Conservation (phyloP, 176 grass and related monocot species). For the Oryza australiensis region DNA sequence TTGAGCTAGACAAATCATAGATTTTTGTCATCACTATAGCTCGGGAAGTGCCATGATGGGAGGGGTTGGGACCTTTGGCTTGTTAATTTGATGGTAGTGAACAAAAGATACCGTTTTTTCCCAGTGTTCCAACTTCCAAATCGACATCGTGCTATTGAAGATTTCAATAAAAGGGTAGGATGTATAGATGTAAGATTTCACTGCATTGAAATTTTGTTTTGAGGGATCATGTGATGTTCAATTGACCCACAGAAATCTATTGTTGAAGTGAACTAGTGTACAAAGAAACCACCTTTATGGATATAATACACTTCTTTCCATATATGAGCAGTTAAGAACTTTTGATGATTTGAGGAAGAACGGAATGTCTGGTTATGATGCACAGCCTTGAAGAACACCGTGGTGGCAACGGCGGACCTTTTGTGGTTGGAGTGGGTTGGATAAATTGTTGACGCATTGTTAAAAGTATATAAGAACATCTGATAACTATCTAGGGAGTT, state of each 20-base stretch:
- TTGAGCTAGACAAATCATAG: background rate
- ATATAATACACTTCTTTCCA: background rate
- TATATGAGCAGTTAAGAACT: background rate
- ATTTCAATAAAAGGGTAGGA: background rate
- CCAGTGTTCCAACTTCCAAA: background rate
- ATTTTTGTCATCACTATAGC: background rate
- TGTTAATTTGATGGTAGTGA: background rate
- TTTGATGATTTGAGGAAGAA: background rate
- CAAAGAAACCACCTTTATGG: background rate
- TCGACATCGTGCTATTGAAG: background rate
- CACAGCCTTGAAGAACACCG: background rate
- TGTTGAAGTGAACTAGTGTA: background rate
- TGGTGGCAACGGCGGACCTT: background rate
- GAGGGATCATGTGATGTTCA: background rate
- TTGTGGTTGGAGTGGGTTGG: background rate
- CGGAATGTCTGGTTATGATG: background rate
- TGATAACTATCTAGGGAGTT: background rate
- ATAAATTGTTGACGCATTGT: background rate
- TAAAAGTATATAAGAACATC: background rate
- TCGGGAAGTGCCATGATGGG: background rate
- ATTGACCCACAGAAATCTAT: constrained; percentile 10
- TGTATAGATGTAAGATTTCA: background rate
- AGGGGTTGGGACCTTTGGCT: background rate
- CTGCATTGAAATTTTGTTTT: background rate
- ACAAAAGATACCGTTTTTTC: background rate